phyloP scores from a whole-genome alignment of 2,329 filamentous ascomycete species.

The Alternaria arbusti region DNA sequence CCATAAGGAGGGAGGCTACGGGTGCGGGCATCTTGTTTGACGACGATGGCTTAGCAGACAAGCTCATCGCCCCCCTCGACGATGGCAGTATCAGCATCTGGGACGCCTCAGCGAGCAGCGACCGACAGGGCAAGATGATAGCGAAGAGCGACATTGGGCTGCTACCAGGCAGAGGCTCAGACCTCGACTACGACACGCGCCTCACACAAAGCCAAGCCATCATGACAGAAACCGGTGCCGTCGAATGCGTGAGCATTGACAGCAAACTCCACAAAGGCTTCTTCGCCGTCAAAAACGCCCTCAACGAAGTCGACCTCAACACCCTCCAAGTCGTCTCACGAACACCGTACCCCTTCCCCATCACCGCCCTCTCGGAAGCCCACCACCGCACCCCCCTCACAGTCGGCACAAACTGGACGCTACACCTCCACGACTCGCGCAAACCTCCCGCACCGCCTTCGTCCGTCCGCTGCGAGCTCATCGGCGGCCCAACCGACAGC shows the following conservation, averaged over 20 bases:
- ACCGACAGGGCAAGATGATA: constrained; percentile 69
- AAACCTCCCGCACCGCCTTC: constrained; percentile 33
- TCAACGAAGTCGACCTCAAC: constrained; percentile 82
- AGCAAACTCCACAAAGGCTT: constrained; percentile 71
- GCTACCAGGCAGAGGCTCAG: constrained; percentile 63
- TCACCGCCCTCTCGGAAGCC: constrained; percentile 80
- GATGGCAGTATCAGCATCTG: constrained; percentile 89
- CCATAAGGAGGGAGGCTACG: constrained; percentile 66
- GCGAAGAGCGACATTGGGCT: constrained; percentile 71
- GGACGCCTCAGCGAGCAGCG: constrained; percentile 64
- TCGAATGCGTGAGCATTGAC: constrained; percentile 84
- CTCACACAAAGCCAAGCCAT: constrained; percentile 58
- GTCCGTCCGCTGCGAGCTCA: constrained; percentile 37
- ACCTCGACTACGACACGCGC: constrained; percentile 52
- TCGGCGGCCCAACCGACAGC: constrained; percentile 24
- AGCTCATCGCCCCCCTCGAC: constrained; percentile 78
- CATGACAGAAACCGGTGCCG: constrained; percentile 73
- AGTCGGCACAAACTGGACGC: constrained; percentile 79
- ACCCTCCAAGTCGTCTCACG: constrained; percentile 73
- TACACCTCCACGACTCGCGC: constrained; percentile 84
- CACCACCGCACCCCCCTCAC: constrained; percentile 74
- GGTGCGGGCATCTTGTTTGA: constrained; percentile 72
- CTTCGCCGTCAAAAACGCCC: constrained; percentile 76
- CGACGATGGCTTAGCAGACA: constrained; percentile 59
- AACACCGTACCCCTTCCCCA: constrained; percentile 78